Base-by-base conservation (phyloP, 169 alveolate genomes). In the Miamiensis avidus region DNA sequence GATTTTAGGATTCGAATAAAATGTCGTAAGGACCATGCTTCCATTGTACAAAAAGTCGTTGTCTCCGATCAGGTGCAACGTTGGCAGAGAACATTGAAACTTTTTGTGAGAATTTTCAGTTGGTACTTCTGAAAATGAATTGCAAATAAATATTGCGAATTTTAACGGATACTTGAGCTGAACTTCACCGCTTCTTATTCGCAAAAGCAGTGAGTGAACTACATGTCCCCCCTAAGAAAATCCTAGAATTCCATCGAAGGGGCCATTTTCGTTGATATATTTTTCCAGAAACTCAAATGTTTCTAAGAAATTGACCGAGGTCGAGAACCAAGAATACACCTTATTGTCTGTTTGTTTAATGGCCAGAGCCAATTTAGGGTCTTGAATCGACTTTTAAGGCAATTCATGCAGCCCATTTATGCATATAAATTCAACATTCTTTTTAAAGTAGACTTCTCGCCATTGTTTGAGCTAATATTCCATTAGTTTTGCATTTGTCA, bases 191-290 rank as follows among this genome's bases (percentile, higher is more conserved):
- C 28, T 31, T n/a, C 33, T 31, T 6, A 32, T 32, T 20, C 27
- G 64, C 29, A 33, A 1, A 15, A 33, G 29, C 6, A 77, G 30
- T 27, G 65, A 31, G 28, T 30, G 29, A 25, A 33, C 72, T 31
- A 33, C 64, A 11, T 69, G 33, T 27, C 82, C 82, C 25, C 82
- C 82, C 11, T 77, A 77, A 32, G 82, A 77, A 34, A 77, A 77
- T 31, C 82, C 82, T 31, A 30, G 28, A 31, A 77, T 32, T 25
- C 82, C 82, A 77, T 77, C 82, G 27, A 33, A 77, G 30, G 82
- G 82, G 6, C 82, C 82, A 15, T 77, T 69, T 27, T 77, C 64
- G 4, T 77, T 69, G 29, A 77, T 77, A 77, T 31, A 30, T 6
- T 77, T 31, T 77, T 33, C 82, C 27, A 77, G 25, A 34, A 16